Evolutionary conservation across 2,329 filamentous ascomycete genomes (phyloP), one percentile per base, ranked within the genome.

Genomic region (Xylariaceae sp.): DNA sequence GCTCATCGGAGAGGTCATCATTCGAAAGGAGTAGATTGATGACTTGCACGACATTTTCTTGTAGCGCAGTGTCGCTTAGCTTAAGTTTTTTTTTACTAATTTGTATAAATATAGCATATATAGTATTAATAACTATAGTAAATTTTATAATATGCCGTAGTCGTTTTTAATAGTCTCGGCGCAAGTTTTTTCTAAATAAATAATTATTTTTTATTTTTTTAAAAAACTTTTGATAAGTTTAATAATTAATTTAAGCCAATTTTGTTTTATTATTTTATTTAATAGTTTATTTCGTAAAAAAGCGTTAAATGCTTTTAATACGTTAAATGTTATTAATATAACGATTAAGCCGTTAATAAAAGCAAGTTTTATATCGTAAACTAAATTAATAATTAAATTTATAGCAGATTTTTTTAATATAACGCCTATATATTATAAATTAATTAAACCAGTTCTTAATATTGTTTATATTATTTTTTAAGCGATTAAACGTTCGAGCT

Each of bases 41-140:
- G 33, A 36, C 10, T 10, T 36, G 14, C 10, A 36, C 14, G 33
- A 36, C 14, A 36, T 36, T 14, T 10, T 14, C 33, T 36, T 14
- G 33, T n/a, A n/a, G n/a, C n/a, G n/a, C n/a, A n/a, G n/a, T n/a
- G n/a, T n/a, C n/a, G n/a, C n/a, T n/a, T n/a, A n/a, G 9, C 43
- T 45, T 38, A 42, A 12, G 16, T 43, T 53, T 5, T 16, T 28
- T 18, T 42, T 47, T 12, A 19, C 19, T 42, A 43, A 39, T 53
- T 42, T 48, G 38, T 39, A 48, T 45, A 53, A 42, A 42, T 53
- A 48, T 7, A 53, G 38, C 38, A 45, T 48, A 53, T 53, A 53
- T n/a, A 45, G 12, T 11, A 53, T 53, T 36, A 45, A 45, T 38
- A 53, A 53, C 1, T 2, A 3, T 46, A 48, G 19, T 6, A 50